phyloP scores from a whole-genome alignment of 148 eudicot species.

The Camellia japonica region DNA sequence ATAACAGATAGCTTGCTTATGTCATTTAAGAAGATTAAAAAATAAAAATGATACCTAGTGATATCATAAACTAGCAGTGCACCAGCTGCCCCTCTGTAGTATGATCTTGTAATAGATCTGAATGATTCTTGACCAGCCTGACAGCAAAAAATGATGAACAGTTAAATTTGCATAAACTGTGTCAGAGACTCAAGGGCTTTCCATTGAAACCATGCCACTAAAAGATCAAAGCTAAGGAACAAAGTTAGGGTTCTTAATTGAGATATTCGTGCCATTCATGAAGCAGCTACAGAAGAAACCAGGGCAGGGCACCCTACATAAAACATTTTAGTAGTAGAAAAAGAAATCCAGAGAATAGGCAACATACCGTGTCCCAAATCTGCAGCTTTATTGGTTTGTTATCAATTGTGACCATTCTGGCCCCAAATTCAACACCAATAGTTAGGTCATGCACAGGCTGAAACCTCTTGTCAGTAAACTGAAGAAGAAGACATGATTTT shows the following conservation, averaged over 20 bases:
- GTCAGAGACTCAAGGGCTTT: not conserved
- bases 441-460: conserved; percentile 74
- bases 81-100: conserved; percentile 66
- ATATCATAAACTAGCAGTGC: conserved; percentile 62
- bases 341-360: not conserved
- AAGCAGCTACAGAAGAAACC: conserved; percentile 6
- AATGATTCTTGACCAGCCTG: conserved; percentile 68
- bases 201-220: not conserved
- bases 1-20: not conserved
- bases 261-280: not conserved
- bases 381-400: conserved; percentile 67
- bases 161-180: not conserved
- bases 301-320: not conserved
- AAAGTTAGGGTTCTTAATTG: not conserved
- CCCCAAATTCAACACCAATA: conserved; percentile 74
- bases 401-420: conserved; percentile 66
- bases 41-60: conserved; percentile 36
- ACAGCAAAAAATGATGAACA: conserved; percentile 6
- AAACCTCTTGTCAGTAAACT: conserved; percentile 68
- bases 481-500: conserved; percentile 71
- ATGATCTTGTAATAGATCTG: conserved; percentile 62
- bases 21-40: not conserved
- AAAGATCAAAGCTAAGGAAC: not conserved
- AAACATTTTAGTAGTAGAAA: not conserved
- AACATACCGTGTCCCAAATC: conserved; percentile 39